phyloP scores from a whole-genome alignment of 768 basidiomycete species.

The Russula dissimulans region DNA sequence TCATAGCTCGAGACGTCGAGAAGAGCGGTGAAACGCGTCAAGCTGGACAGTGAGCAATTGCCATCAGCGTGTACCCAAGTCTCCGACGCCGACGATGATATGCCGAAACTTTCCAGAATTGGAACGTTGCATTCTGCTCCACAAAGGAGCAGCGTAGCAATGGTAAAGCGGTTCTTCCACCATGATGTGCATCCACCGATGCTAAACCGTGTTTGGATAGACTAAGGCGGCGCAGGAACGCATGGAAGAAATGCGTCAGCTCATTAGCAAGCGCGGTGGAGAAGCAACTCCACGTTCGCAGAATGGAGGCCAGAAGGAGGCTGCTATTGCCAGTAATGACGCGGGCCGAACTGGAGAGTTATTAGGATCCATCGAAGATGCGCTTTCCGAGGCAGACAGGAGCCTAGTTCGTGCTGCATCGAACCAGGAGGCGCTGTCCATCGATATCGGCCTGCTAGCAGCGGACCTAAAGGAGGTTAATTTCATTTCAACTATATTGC shows the following conservation, averaged over 20 bases:
- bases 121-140: conserved; percentile 33
- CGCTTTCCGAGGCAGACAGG: conserved; percentile 50
- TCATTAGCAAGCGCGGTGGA: conserved; percentile 53
- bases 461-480: conserved; percentile 52
- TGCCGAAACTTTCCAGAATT: conserved; percentile 51
- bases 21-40: conserved; percentile 66
- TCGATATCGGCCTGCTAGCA: conserved; percentile 40
- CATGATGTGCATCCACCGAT: not conserved
- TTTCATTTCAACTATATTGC: not conserved
- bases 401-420: conserved; percentile 42
- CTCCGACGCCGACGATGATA: conserved; percentile 4
- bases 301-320: conserved; percentile 22
- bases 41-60: conserved; percentile 50
- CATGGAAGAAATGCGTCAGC: conserved; percentile 73
- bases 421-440: conserved; percentile 47
- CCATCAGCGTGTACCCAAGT: conserved; percentile 11
- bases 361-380: conserved; percentile 40
- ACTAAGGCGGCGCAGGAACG: conserved; percentile 68
- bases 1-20: conserved; percentile 61
- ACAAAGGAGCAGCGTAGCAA: conserved; percentile 27
- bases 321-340: conserved; percentile 25
- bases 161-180: conserved; percentile 31
- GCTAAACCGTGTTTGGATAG: conserved; percentile 29
- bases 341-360: conserved; percentile 26
- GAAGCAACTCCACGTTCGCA: conserved; percentile 28